A percentile compares a stretch with the other conserved stretches of the same genome.
These are phyloP conservation scores for Acer campestre DNA, from an alignment of 345 rosid species.

Conservation along the genomic window DNA sequence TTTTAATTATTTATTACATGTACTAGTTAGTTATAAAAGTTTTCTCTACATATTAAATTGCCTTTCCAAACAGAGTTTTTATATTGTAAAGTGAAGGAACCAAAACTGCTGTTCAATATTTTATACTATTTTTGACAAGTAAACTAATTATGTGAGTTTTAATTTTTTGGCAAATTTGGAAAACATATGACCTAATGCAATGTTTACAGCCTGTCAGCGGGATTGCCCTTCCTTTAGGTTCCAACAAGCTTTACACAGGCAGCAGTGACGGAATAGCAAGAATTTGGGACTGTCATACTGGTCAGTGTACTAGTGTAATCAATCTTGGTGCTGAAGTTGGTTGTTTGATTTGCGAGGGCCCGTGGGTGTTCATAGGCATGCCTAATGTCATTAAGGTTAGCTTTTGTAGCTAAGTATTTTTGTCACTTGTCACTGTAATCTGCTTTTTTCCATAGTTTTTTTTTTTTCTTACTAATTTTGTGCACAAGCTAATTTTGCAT, in stretches of 20 bases:
- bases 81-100: no score
- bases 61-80: no score
- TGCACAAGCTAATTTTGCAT: no score
- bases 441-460: conserved; percentile 25
- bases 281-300: conserved; percentile 62
- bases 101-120: no score
- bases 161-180: no score
- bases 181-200: not conserved
- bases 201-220: conserved; percentile 45
- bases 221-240: conserved; percentile 49
- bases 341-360: conserved; percentile 51
- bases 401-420: not conserved
- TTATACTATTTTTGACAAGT: no score
- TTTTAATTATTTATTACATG: no score
- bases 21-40: no score
- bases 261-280: conserved; percentile 49
- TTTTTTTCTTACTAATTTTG: no score
- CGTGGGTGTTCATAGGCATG: conserved; percentile 68
- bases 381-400: conserved; percentile 54
- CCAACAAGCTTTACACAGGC: conserved; percentile 59
- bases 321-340: conserved; percentile 52
- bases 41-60: no score
- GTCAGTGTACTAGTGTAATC: conserved; percentile 35
- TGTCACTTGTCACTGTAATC: conserved; percentile 8
- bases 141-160: no score